Conservation (phyloP, 2,329 filamentous ascomycete genomes). For the Fusarium domesticum region DNA sequence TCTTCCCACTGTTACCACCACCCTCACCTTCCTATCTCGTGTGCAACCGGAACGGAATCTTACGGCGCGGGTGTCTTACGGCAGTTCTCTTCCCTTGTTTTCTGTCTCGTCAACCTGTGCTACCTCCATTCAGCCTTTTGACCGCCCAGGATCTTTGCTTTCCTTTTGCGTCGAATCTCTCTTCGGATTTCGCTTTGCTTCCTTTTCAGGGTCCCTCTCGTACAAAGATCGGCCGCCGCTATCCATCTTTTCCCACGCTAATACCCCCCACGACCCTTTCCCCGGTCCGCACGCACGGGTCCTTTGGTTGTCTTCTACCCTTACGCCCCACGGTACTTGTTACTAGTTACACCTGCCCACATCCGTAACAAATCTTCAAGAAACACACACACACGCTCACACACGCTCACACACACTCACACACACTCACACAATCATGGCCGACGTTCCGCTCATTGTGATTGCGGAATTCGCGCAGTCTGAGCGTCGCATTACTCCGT, state of each 20-base stretch:
- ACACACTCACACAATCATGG: constrained; percentile 52
- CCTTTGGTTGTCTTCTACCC: too few relatives aligned
- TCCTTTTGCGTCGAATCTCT: not conserved
- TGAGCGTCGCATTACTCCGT: constrained; percentile 86
- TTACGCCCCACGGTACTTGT: too few relatives aligned
- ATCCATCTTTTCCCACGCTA: not conserved
- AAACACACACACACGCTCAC: too few relatives aligned
- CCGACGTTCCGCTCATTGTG: constrained; percentile 73
- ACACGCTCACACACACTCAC: too few relatives aligned
- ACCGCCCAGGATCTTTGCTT: not conserved
- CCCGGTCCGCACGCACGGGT: not conserved
- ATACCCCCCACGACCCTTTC: not conserved
- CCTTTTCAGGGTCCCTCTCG: not conserved
- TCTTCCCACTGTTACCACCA: not conserved
- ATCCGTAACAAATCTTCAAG: too few relatives aligned
- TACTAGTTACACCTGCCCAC: too few relatives aligned
- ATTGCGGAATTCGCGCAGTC: constrained; percentile 74
- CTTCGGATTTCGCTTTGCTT: not conserved
- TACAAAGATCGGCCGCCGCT: not conserved
- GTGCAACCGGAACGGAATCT: not conserved
- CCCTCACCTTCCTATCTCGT: not conserved
- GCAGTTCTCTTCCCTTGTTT: not conserved
- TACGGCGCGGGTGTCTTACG: not conserved
- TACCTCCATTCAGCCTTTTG: too few relatives aligned
- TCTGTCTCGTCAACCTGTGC: too few relatives aligned